Evolutionary conservation across 1,284 basidiomycete species (phyloP).

Genomic region (Moesziomyces aphidis): DNA sequence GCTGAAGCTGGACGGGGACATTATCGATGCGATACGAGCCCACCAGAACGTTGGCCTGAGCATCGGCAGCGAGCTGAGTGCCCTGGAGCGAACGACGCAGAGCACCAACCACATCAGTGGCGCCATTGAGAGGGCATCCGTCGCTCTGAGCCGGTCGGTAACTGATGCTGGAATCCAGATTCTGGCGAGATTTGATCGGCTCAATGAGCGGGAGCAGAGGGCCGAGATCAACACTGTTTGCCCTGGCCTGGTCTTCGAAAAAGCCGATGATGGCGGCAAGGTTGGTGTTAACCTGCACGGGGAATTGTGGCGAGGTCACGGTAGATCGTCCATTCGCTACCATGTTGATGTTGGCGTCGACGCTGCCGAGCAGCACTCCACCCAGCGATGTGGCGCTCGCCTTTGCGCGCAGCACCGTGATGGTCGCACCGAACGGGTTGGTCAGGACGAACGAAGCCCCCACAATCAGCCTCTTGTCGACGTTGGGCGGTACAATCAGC

Average conservation of each 20-base stretch:
- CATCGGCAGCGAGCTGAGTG: conserved; percentile 73
- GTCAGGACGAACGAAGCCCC: conserved; percentile 68
- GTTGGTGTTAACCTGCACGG: conserved; percentile 76
- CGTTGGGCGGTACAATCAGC: conserved; percentile 61
- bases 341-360: conserved; percentile 73
- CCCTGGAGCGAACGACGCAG: conserved; percentile 75
- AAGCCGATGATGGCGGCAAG: conserved; percentile 75
- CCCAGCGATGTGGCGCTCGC: conserved; percentile 72
- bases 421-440: conserved; percentile 81
- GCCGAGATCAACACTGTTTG: conserved; percentile 75
- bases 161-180: conserved; percentile 74
- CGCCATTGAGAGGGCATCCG: conserved; percentile 74
- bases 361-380: conserved; percentile 68
- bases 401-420: conserved; percentile 74
- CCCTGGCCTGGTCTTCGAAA: conserved; percentile 72
- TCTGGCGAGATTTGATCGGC: conserved; percentile 73
- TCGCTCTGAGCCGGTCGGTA: conserved; percentile 63
- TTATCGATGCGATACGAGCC: conserved; percentile 71
- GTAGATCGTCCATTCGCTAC: conserved; percentile 74
- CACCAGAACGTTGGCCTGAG: conserved; percentile 43
- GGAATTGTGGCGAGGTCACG: conserved; percentile 74
- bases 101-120: conserved; percentile 70
- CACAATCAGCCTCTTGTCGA: conserved; percentile 46
- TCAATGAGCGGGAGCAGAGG: conserved; percentile 75
- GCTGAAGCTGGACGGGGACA: conserved; percentile 73